A percentile compares a stretch with the other conserved stretches of the same genome.
Conservation (phyloP, 192 early-diverging fungal species). For the Coemansia sp. region DNA sequence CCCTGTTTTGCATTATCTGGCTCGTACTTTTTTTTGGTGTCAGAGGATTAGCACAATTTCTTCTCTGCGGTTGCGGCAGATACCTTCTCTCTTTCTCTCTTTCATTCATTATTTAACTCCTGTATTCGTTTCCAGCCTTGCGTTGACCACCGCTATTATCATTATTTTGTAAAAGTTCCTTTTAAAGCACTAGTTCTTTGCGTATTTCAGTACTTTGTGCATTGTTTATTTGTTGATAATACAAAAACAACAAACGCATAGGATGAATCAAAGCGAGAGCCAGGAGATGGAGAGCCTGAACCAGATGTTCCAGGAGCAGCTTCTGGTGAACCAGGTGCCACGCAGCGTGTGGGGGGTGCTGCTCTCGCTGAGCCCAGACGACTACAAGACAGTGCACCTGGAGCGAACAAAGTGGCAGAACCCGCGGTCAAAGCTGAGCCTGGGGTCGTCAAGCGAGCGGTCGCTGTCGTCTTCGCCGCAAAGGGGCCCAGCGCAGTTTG, state of each 20-base stretch:
- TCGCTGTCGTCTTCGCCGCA: constrained; percentile 9
- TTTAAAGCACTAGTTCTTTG: neutral
- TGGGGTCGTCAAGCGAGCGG: neutral
- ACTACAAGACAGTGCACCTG: constrained; percentile 49
- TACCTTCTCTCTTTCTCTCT: neutral
- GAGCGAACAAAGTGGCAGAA: constrained; percentile 36
- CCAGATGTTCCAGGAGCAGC: constrained; percentile 52
- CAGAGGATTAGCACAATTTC: neutral
- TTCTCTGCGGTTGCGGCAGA: neutral
- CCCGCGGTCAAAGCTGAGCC: neutral
- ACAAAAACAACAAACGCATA: neutral
- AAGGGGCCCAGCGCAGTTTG: constrained; percentile 27
- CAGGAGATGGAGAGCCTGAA: constrained; percentile 48
- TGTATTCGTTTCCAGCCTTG: neutral
- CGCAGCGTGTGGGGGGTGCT: constrained; percentile 55
- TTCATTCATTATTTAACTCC: neutral
- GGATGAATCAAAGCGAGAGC: constrained; percentile 10
- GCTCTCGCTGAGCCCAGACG: constrained; percentile 50
- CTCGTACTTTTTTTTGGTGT: neutral
- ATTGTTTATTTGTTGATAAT: constrained; percentile 8
- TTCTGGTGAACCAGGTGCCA: constrained; percentile 51
- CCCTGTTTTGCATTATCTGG: neutral
- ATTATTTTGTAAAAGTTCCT: neutral
- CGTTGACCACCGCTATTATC: too few relatives aligned
- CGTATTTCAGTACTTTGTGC: neutral